Conservation (phyloP, 2,329 filamentous ascomycete genomes). For the Talaromyces amestolkiae region DNA sequence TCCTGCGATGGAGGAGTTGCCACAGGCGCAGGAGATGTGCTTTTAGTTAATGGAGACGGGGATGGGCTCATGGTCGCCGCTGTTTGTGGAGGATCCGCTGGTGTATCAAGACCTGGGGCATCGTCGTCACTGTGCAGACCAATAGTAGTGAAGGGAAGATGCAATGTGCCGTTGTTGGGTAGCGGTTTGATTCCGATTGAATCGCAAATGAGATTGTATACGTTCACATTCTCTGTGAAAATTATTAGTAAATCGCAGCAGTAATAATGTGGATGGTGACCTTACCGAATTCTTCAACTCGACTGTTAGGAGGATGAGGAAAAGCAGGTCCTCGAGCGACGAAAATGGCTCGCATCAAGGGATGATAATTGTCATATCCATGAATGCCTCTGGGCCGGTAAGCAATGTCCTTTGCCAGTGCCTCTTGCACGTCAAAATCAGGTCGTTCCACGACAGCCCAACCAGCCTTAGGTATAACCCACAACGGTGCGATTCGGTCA, state of each 20-base stretch:
- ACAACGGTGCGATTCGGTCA: constrained; percentile 85
- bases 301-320: constrained; percentile 76
- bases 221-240: constrained; percentile 77
- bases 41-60: neutral
- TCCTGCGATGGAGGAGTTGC: neutral
- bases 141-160: constrained; percentile 45
- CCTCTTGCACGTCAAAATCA: constrained; percentile 73
- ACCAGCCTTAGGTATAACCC: constrained; percentile 88
- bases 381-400: constrained; percentile 86
- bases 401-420: constrained; percentile 59
- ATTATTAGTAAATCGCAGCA: constrained; percentile 3
- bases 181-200: constrained; percentile 70
- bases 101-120: constrained; percentile 31
- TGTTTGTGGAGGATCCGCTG: constrained; percentile 33
- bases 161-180: constrained; percentile 83
- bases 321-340: constrained; percentile 90
- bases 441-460: constrained; percentile 84
- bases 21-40: neutral
- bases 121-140: constrained; percentile 46
- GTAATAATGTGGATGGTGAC: constrained; percentile 23
- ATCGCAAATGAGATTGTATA: constrained; percentile 94
- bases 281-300: constrained; percentile 78
- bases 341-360: constrained; percentile 94
- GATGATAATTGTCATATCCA: constrained; percentile 92
- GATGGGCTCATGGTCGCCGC: constrained; percentile 1